Percentiles rank a stretch among this genome's conserved stretches.
Conservation (phyloP, 2,329 filamentous ascomycete species). For the Aspergillus proliferans region DNA sequence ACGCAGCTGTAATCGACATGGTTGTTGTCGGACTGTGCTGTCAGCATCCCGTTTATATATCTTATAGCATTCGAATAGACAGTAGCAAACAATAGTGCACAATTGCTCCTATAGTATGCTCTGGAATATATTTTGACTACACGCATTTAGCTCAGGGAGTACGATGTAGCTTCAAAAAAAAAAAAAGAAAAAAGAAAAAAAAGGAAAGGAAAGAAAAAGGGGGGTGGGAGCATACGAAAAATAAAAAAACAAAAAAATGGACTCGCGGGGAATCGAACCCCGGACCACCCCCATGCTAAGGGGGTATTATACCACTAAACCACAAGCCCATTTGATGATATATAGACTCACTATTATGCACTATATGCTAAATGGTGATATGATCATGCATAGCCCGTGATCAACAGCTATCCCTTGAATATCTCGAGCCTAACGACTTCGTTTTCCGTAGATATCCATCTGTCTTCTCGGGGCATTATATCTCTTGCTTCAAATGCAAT, state of each 20-base stretch:
- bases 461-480: too few relatives aligned
- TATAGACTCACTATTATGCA: neutral
- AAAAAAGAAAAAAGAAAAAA: neutral
- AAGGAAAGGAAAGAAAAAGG: neutral
- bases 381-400: too few relatives aligned
- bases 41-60: too few relatives aligned
- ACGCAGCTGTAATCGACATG: too few relatives aligned
- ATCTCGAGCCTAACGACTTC: too few relatives aligned
- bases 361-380: too few relatives aligned
- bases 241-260: constrained; percentile 18
- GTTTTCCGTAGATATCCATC: too few relatives aligned
- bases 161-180: neutral
- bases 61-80: too few relatives aligned
- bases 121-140: neutral
- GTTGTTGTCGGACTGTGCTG: too few relatives aligned
- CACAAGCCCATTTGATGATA: constrained; percentile 22
- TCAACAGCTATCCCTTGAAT: too few relatives aligned
- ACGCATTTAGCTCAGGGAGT: neutral
- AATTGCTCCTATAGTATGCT: neutral
- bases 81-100: neutral
- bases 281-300: constrained; percentile 44
- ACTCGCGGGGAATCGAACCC: constrained; percentile 46
- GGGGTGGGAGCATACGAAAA: neutral
- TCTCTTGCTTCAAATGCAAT: too few relatives aligned
- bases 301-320: constrained; percentile 45